Conservation (phyloP, 305 asterid species). For the Ajuga reptans region DNA sequence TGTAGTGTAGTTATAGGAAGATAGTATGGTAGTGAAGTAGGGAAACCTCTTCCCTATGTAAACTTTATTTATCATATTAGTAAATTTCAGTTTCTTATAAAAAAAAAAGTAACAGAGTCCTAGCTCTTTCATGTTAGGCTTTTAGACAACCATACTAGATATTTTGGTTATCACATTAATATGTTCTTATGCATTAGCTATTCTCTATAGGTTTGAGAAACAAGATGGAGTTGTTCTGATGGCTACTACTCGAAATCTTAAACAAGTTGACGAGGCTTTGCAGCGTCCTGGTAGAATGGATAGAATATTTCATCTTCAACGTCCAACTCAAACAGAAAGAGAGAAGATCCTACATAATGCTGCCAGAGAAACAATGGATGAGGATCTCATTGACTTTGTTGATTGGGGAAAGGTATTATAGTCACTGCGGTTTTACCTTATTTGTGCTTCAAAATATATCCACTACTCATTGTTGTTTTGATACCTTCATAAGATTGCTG, state of each 20-base stretch:
- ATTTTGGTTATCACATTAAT: neutral
- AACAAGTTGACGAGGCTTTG: constrained; percentile 85
- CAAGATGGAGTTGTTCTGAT: constrained; percentile 98
- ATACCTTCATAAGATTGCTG: neutral
- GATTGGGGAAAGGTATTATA: constrained; percentile 80
- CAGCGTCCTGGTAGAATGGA: constrained; percentile 99
- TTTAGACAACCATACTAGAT: neutral
- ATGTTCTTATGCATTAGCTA: constrained; percentile 11
- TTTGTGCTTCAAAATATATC: neutral
- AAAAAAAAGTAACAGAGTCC: neutral
- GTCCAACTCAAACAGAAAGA: constrained; percentile 77
- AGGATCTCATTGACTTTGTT: constrained; percentile 69
- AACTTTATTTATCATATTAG: no score
- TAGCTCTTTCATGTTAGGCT: constrained; percentile 6
- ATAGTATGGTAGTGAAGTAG: no score
- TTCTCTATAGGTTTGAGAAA: constrained; percentile 72
- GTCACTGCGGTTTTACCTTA: constrained; percentile 7
- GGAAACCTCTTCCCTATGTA: no score
- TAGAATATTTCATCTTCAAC: constrained; percentile 90
- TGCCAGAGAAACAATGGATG: constrained; percentile 90
- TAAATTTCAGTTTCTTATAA: no score
- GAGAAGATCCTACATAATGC: constrained; percentile 65
- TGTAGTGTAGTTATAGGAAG: no score
- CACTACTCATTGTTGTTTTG: neutral
- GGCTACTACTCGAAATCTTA: constrained; percentile 92